Evolutionary conservation across 2,329 filamentous ascomycete genomes (phyloP).

Genomic region (Colletotrichum chlorophyti): DNA sequence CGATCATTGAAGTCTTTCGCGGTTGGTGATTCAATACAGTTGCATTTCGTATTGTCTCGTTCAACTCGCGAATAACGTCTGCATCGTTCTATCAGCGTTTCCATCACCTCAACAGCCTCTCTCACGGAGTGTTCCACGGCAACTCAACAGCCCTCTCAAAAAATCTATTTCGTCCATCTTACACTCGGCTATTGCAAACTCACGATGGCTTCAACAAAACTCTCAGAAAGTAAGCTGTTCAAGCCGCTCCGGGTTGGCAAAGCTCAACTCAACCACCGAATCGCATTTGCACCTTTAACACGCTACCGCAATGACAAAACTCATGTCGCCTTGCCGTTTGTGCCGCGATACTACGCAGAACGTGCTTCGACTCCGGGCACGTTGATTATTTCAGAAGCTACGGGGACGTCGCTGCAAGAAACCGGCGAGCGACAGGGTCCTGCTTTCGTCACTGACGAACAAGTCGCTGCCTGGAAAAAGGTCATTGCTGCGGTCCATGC

Average conservation of each 20-base stretch:
- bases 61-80: no score
- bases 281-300: slow-evolving; percentile 22
- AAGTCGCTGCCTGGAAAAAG: slow-evolving; percentile 34
- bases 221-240: slow-evolving; percentile 14
- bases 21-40: no score
- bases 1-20: no score
- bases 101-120: no score
- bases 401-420: slow-evolving; percentile 32
- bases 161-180: background rate
- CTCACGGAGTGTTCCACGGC: no score
- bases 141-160: no score
- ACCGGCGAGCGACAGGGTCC: slow-evolving; percentile 38
- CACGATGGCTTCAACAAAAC: background rate
- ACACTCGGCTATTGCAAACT: background rate
- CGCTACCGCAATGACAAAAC: slow-evolving; percentile 18
- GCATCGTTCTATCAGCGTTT: no score
- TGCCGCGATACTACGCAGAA: slow-evolving; percentile 37
- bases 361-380: slow-evolving; percentile 53
- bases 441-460: slow-evolving; percentile 49
- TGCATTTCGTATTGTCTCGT: no score
- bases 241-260: slow-evolving; percentile 15
- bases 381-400: slow-evolving; percentile 38
- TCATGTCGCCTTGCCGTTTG: slow-evolving; percentile 30
- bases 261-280: slow-evolving; percentile 16
- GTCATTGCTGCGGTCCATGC: slow-evolving; percentile 36